Percentiles rank a stretch among this genome's conserved stretches.
phyloP scores from a whole-genome alignment of 2,329 filamentous ascomycete species.

The Thielaviopsis ethacetica region DNA sequence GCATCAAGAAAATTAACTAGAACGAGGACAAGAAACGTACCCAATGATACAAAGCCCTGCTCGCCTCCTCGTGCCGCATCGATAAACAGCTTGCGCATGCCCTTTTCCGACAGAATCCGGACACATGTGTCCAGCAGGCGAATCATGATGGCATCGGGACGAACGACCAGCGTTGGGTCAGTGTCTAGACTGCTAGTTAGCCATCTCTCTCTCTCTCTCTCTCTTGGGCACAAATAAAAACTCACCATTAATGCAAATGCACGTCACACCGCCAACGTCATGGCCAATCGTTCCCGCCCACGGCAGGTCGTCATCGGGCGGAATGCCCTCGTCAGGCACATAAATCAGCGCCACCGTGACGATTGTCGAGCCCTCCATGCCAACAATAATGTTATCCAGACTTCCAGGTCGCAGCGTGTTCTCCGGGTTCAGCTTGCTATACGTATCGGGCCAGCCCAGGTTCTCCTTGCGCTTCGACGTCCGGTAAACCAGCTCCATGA shows the following conservation, averaged over 20 bases:
- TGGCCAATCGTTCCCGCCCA: conserved; percentile 35
- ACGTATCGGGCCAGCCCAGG: conserved; percentile 45
- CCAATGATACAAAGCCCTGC: conserved; percentile 33
- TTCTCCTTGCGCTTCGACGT: conserved; percentile 29
- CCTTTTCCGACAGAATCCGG: conserved; percentile 27
- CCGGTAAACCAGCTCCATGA: conserved; percentile 33
- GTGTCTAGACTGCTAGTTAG: conserved; percentile 22
- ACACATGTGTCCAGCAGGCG: conserved; percentile 37
- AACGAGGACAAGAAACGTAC: conserved; percentile 21
- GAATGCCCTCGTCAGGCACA: conserved; percentile 28
- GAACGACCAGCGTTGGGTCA: conserved; percentile 25
- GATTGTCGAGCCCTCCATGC: conserved; percentile 29
- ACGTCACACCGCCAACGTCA: conserved; percentile 41
- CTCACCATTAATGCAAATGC: conserved; percentile 41
- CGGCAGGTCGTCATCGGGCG: conserved; percentile 33
- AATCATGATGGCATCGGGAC: conserved; percentile 33
- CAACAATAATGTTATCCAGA: conserved; percentile 37
- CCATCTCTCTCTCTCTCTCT: background rate
- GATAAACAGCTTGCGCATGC: conserved; percentile 37
- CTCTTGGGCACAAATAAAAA: conserved; percentile 9
- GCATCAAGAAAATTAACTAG: background rate
- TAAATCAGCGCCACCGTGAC: conserved; percentile 40
- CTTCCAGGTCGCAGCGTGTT: conserved; percentile 24
- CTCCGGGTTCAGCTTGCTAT: conserved; percentile 27
- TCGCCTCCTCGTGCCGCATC: conserved; percentile 36